These are phyloP conservation scores for Penicillium capsulatum DNA, from an alignment of 2,329 filamentous ascomycete genomes.

Conservation along the genomic window DNA sequence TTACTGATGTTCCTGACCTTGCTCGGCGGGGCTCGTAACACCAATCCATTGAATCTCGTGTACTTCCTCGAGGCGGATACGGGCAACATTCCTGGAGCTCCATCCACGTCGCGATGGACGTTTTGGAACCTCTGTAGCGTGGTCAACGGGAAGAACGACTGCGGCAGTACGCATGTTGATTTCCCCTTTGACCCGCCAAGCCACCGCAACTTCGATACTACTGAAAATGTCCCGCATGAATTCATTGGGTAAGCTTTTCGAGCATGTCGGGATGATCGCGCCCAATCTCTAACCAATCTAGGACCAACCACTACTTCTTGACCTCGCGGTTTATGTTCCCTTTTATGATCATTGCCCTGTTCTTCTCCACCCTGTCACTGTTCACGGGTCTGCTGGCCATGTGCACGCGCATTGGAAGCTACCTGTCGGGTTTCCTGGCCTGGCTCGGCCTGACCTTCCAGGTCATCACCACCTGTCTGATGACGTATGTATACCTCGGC, in stretches of 20 bases:
- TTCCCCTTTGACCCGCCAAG: constrained; percentile 61
- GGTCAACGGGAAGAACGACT: constrained; percentile 56
- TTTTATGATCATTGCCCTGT: constrained; percentile 77
- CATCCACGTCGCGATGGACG: constrained; percentile 73
- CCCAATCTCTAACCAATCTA: constrained; percentile 33
- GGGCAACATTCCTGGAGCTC: constrained; percentile 64
- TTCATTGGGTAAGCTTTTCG: constrained; percentile 56
- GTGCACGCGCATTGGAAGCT: constrained; percentile 51
- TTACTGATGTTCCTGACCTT: constrained; percentile 64
- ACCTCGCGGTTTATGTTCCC: constrained; percentile 91
- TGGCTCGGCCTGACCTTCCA: constrained; percentile 57
- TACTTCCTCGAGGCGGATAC: constrained; percentile 86
- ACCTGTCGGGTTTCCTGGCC: constrained; percentile 51
- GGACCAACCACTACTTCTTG: constrained; percentile 68
- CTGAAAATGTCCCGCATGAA: constrained; percentile 48
- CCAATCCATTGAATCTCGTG: constrained; percentile 62
- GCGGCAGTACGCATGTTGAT: constrained; percentile 59
- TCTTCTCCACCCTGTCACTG: constrained; percentile 59
- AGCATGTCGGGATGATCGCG: no score
- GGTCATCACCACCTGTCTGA: constrained; percentile 52
- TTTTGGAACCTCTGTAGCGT: constrained; percentile 78
- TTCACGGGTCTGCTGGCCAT: constrained; percentile 46
- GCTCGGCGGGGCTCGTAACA: constrained; percentile 56
- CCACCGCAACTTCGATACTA: constrained; percentile 56
- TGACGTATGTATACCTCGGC: constrained; percentile 57